Conservation (phyloP, 176 grass and related monocot species). For the Eragrostis curvula region DNA sequence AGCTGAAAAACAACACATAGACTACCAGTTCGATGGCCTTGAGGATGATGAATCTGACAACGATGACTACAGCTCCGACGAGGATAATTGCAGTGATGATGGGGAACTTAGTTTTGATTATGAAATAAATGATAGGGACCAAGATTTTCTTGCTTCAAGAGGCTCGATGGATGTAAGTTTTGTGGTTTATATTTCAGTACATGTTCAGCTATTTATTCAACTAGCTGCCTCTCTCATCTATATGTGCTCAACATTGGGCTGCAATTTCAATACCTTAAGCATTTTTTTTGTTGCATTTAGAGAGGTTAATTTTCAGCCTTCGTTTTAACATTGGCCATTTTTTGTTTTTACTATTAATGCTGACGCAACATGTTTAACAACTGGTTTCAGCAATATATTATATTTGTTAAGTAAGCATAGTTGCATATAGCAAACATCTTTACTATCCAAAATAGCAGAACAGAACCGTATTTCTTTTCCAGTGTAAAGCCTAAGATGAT, state of each 20-base stretch:
- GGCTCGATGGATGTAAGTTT: slow-evolving; percentile 76
- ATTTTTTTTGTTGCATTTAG: slow-evolving; percentile 2
- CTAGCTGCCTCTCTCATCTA: background rate
- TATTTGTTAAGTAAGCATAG: background rate
- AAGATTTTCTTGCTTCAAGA: slow-evolving; percentile 54
- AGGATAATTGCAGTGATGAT: slow-evolving; percentile 61
- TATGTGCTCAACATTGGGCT: background rate
- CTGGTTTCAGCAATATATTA: background rate
- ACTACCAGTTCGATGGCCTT: slow-evolving; percentile 72
- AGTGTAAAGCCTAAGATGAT: background rate
- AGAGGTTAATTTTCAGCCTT: background rate
- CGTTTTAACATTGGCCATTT: background rate
- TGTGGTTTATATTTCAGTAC: slow-evolving; percentile 2
- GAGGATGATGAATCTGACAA: slow-evolving; percentile 72
- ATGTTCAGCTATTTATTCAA: background rate
- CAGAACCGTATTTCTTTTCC: background rate
- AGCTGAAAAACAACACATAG: slow-evolving; percentile 82
- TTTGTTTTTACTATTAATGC: background rate
- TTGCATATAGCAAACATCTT: background rate
- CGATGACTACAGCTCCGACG: slow-evolving; percentile 51
- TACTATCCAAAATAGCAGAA: background rate
- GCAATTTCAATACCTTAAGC: background rate
- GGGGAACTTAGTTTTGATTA: slow-evolving; percentile 76
- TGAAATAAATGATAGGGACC: slow-evolving; percentile 57
- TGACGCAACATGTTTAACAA: background rate